phyloP scores from a whole-genome alignment of 768 basidiomycete genomes.

The Lanmaoa rubissima region DNA sequence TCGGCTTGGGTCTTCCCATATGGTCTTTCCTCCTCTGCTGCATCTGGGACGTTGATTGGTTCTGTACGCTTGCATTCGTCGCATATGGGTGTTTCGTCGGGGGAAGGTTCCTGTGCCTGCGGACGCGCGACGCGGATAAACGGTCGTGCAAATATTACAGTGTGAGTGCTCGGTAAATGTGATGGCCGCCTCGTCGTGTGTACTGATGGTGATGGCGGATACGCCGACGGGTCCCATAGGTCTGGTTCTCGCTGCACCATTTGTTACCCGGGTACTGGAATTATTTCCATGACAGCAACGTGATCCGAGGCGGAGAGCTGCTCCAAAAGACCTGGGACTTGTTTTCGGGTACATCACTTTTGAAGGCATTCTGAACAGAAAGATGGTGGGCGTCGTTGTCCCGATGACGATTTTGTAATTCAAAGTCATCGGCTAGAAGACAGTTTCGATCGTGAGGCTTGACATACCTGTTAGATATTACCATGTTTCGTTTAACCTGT shows the following conservation, averaged over 20 bases:
- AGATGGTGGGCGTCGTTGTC: neutral
- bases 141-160: constrained; percentile 40
- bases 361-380: constrained; percentile 4
- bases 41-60: constrained; percentile 36
- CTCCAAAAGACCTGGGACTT: constrained; percentile 19
- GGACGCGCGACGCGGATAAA: constrained; percentile 30
- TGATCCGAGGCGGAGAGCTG: constrained; percentile 17
- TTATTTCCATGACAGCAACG: constrained; percentile 23
- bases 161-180: constrained; percentile 18
- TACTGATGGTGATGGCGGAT: neutral
- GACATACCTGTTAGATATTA: too few species aligned
- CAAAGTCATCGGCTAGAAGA: neutral
- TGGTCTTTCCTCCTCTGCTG: constrained; percentile 38
- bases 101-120: constrained; percentile 30
- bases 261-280: constrained; percentile 38
- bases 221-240: constrained; percentile 5
- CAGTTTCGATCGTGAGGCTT: too few species aligned
- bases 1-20: constrained; percentile 33
- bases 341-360: constrained; percentile 14
- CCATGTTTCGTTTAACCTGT: neutral
- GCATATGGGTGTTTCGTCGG: constrained; percentile 36
- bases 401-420: neutral
- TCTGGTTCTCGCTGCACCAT: constrained; percentile 37
- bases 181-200: neutral
- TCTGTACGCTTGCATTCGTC: constrained; percentile 28